phyloP scores from a whole-genome alignment of 352 stramenopile species.

The Phytophthora litchii region DNA sequence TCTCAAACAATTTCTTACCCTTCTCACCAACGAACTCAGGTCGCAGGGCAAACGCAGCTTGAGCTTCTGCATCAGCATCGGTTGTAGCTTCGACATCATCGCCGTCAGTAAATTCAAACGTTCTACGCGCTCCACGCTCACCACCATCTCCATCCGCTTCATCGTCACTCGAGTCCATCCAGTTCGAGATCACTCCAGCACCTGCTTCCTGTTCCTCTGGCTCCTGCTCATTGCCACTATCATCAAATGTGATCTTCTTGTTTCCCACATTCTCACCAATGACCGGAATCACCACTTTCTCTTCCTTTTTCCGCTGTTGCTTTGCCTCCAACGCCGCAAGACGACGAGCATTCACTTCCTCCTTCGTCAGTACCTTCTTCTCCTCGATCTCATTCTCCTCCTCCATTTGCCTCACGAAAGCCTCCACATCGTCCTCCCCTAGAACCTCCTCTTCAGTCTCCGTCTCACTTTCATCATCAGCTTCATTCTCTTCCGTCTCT shows the following conservation, averaged over 20 bases:
- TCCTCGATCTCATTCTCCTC: slow-evolving; percentile 2
- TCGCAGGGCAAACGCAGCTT: slow-evolving; percentile 60
- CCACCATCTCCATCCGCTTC: slow-evolving; percentile 34
- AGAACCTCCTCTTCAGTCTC: slow-evolving; percentile 7
- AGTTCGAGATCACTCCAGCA: slow-evolving; percentile 40
- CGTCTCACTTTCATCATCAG: slow-evolving; percentile 10
- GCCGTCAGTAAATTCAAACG: slow-evolving; percentile 51
- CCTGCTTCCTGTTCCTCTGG: slow-evolving; percentile 27
- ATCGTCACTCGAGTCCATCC: slow-evolving; percentile 68
- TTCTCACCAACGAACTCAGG: slow-evolving; percentile 74
- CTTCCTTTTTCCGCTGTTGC: slow-evolving; percentile 39
- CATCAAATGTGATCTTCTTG: slow-evolving; percentile 84
- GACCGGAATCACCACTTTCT: slow-evolving; percentile 34
- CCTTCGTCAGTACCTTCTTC: slow-evolving; percentile 26
- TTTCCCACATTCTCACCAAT: slow-evolving; percentile 33
- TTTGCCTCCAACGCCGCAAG: slow-evolving; percentile 65
- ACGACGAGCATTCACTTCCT: slow-evolving; percentile 36
- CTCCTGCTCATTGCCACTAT: slow-evolving; percentile 67
- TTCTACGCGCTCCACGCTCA: slow-evolving; percentile 28
- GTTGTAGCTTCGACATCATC: slow-evolving; percentile 29
- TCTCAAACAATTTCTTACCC: slow-evolving; percentile 79
- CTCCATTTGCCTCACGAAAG: slow-evolving; percentile 45
- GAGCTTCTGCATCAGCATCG: slow-evolving; percentile 33
- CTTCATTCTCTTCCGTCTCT: slow-evolving; percentile 11
- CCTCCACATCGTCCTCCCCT: slow-evolving; percentile 40